These are phyloP conservation scores for Picea sitchensis DNA, from an alignment of 75 land plant genomes.

Conservation along the genomic window DNA sequence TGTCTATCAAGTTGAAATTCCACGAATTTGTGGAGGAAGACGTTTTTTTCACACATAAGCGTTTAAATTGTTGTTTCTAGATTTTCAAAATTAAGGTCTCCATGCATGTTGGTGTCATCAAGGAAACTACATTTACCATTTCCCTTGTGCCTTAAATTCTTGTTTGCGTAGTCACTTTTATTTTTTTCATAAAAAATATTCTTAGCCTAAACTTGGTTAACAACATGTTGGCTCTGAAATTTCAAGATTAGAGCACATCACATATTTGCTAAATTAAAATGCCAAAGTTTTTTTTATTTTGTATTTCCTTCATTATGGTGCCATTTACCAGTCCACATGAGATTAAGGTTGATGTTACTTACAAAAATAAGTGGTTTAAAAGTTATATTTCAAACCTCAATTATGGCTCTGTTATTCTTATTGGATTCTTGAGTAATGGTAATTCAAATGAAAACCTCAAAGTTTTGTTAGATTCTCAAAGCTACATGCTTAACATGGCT, in stretches of 20 bases:
- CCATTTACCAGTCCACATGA: neutral
- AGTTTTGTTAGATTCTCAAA: slow-evolving; percentile 4
- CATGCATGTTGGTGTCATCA: too few species aligned
- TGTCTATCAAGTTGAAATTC: too few species aligned
- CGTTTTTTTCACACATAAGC: too few species aligned
- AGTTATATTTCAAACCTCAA: neutral
- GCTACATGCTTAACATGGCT: neutral
- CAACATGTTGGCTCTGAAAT: too few species aligned
- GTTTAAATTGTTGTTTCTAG: too few species aligned
- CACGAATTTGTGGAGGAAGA: too few species aligned
- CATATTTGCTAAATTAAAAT: neutral
- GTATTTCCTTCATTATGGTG: neutral
- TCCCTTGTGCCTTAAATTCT: too few species aligned
- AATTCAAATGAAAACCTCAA: neutral
- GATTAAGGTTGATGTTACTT: neutral
- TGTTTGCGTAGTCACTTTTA: too few species aligned
- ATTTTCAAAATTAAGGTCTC: too few species aligned
- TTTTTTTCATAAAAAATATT: too few species aligned
- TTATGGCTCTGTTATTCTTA: neutral
- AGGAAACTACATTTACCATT: too few species aligned
- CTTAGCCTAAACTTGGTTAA: too few species aligned
- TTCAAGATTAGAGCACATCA: neutral
- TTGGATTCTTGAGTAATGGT: neutral
- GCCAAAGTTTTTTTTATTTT: neutral
- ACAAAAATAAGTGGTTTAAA: neutral